Evolutionary conservation across 106 monocot species (phyloP).

Genomic region (Triglochin maritima): DNA sequence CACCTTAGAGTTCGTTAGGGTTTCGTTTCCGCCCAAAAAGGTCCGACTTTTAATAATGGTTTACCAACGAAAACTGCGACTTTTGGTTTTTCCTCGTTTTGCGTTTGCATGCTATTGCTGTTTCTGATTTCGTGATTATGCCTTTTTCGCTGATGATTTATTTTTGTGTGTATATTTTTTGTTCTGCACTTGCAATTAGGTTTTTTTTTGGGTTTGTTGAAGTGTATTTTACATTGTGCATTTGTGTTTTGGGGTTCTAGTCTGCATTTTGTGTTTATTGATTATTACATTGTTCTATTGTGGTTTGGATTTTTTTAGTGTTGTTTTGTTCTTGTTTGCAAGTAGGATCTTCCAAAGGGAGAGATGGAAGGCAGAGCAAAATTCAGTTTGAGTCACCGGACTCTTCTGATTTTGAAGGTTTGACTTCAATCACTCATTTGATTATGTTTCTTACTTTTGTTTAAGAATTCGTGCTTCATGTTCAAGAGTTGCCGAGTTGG

Average conservation of each 20-base stretch:
- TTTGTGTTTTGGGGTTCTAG: no score
- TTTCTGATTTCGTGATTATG: neutral
- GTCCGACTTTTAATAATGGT: neutral
- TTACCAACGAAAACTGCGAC: neutral
- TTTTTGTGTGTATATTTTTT: slow-evolving; percentile 3
- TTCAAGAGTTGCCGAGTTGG: no score
- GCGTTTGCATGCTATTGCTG: neutral
- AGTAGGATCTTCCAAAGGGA: neutral
- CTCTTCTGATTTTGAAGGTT: slow-evolving; percentile 4
- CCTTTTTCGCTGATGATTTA: neutral
- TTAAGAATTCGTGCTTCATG: neutral
- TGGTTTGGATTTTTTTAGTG: no score
- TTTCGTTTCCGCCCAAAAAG: neutral
- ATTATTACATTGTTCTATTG: no score
- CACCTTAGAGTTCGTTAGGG: neutral
- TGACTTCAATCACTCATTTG: no score
- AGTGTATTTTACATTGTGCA: no score
- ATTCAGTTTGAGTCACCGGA: slow-evolving; percentile 2
- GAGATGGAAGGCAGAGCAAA: neutral
- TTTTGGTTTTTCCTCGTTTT: neutral
- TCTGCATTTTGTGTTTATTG: no score
- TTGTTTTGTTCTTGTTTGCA: no score
- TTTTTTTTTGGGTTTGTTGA: no score
- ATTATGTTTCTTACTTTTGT: neutral
- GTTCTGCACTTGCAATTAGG: neutral